Percentiles rank a stretch among this genome's conserved stretches.
Evolutionary conservation across 192 early-diverging fungal genomes (phyloP).

Genomic region (Phlyctochytrium arcticum): DNA sequence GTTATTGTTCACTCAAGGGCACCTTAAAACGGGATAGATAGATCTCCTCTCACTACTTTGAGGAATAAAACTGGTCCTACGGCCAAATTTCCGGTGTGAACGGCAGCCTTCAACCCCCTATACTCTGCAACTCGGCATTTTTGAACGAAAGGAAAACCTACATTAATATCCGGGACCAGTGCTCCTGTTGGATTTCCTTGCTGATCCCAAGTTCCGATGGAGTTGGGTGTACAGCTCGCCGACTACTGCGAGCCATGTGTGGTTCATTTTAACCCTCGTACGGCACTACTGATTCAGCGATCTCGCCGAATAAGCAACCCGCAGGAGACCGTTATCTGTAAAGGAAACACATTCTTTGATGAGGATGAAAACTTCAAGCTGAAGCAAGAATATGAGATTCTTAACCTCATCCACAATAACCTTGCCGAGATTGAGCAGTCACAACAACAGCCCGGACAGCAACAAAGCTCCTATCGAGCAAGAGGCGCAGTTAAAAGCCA

Average conservation of each 20-base stretch:
- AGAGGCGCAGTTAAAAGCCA: background rate
- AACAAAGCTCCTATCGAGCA: background rate
- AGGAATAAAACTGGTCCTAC: too few relatives aligned
- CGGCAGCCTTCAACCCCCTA: too few relatives aligned
- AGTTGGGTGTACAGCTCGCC: constrained; percentile 1
- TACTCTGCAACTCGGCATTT: too few relatives aligned
- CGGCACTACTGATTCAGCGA: constrained; percentile 32
- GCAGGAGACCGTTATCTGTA: constrained; percentile 37
- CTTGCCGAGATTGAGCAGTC: background rate
- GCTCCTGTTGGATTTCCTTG: too few relatives aligned
- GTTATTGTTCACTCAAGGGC: too few relatives aligned
- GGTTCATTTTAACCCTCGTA: constrained; percentile 20
- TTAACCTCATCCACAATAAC: constrained; percentile 27
- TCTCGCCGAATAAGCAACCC: constrained; percentile 19
- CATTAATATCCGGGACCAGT: too few relatives aligned
- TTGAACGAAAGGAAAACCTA: too few relatives aligned
- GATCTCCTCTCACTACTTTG: too few relatives aligned
- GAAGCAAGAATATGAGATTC: constrained; percentile 36
- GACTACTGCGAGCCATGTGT: background rate
- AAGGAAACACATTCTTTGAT: constrained; percentile 27
- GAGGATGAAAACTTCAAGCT: constrained; percentile 35
- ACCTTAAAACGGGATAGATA: too few relatives aligned
- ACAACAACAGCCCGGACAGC: background rate
- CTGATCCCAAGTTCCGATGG: background rate
- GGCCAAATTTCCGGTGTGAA: too few relatives aligned